A percentile compares a stretch with the other conserved stretches of the same genome.
These are phyloP conservation scores for Mycena amicta DNA, from an alignment of 768 basidiomycete species.

Conservation along the genomic window DNA sequence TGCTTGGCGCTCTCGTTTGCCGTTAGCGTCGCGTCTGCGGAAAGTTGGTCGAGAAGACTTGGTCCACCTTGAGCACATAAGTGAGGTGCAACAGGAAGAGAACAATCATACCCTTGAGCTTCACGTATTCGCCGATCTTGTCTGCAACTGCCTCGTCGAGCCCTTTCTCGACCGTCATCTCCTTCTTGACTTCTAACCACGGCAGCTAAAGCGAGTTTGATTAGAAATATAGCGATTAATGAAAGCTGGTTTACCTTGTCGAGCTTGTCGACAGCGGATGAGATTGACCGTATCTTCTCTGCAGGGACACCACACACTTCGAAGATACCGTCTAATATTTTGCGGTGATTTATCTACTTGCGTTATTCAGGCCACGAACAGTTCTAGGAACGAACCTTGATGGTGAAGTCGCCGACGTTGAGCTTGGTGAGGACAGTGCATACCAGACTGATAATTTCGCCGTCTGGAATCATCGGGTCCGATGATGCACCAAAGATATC, in stretches of 20 bases:
- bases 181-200: slow-evolving; percentile 90
- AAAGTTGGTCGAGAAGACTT: slow-evolving; percentile 71
- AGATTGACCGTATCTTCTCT: slow-evolving; percentile 90
- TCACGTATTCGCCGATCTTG: slow-evolving; percentile 96
- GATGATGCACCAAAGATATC: slow-evolving; percentile 90
- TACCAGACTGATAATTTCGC: slow-evolving; percentile 81
- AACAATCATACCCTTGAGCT: slow-evolving; percentile 74
- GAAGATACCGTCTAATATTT: slow-evolving; percentile 96
- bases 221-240: slow-evolving; percentile 1
- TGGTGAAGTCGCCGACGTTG: slow-evolving; percentile 90
- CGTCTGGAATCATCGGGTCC: slow-evolving; percentile 98
- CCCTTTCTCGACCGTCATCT: slow-evolving; percentile 97
- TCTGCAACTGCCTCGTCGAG: slow-evolving; percentile 81
- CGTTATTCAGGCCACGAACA: background rate
- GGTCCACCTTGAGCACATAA: slow-evolving; percentile 61
- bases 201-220: slow-evolving; percentile 57
- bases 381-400: slow-evolving; percentile 62
- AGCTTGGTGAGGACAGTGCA: slow-evolving; percentile 81
- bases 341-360: slow-evolving; percentile 87
- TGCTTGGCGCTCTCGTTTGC: slow-evolving; percentile 75
- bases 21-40: slow-evolving; percentile 62
- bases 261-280: slow-evolving; percentile 96
- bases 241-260: slow-evolving; percentile 69
- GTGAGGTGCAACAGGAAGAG: background rate
- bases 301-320: slow-evolving; percentile 91